Evolutionary conservation across 106 monocot genomes (phyloP), one percentile per base, ranked within the genome.

Genomic region (Dendrobium huoshanense): DNA sequence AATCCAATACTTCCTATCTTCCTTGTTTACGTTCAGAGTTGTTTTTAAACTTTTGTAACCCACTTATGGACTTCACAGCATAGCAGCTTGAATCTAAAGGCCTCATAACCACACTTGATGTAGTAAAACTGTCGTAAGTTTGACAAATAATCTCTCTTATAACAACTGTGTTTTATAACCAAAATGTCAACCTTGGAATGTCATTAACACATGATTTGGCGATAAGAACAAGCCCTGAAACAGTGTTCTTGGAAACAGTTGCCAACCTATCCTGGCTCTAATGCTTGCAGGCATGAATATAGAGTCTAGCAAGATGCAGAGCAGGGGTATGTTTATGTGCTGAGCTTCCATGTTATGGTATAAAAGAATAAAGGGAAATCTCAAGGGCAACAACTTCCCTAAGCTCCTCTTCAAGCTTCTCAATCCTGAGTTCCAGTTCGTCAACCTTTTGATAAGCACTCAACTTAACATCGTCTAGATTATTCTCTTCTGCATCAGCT

Each of bases 271-370:
- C 84, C 55, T 49, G 86, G 43, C 85, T 83, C 92, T 92, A 94
- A 76, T 89, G 82, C 58, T 98, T 94, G 78, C 90, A 94, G 41
- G 97, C 97, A 87, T 94, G 89, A 75, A 94, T 81, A 29, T 91
- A 98, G 9, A 94, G 47, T 81, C 97, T 89, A 75, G 97, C 91
- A 67, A 98, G 92, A 45, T 92, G 90, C 4, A 92, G 84, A 29
- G 97, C 97, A 83, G 97, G 94, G n/a, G 92, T 94, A 45, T 98
- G 94, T 80, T 98, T 98, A 87, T 98, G 92, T 16, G 89, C 88
- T 47, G 97, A 98, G 55, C 88, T 89, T 73, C 94, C 94, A 87
- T 98, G 97, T 79, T 94, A 94, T 58, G 97, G 89, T 61, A 87
- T 85, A 24, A 94, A 84, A 43, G 97, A 94, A 75, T 98, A 98